phyloP scores from a whole-genome alignment of 2,329 filamentous ascomycete genomes.

The Allantophomopsis lycopodina region DNA sequence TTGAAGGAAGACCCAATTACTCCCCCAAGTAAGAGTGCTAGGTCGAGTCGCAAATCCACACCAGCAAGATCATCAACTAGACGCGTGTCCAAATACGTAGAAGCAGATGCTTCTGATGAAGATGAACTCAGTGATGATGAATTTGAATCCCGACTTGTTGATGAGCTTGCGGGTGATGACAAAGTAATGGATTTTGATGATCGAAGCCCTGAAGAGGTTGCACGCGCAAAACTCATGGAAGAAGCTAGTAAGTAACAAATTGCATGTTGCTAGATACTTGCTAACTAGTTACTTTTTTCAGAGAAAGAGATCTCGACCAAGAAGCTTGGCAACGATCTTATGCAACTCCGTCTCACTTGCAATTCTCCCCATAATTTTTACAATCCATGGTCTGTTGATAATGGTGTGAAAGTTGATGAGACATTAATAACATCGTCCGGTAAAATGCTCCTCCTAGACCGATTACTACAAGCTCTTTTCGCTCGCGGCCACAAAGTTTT shows the following conservation, averaged over 20 bases:
- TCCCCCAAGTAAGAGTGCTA: constrained; percentile 52
- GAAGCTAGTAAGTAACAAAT: constrained; percentile 49
- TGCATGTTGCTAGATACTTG: not conserved
- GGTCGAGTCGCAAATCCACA: constrained; percentile 63
- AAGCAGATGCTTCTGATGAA: constrained; percentile 45
- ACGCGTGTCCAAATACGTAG: constrained; percentile 36
- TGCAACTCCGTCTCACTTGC: constrained; percentile 84
- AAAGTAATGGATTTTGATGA: constrained; percentile 35
- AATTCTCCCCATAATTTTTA: constrained; percentile 96
- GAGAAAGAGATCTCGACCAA: constrained; percentile 80
- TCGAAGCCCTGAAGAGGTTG: constrained; percentile 36
- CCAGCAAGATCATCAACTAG: constrained; percentile 39
- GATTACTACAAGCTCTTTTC: constrained; percentile 67
- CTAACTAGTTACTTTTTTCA: constrained; percentile 19
- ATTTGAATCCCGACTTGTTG: constrained; percentile 67
- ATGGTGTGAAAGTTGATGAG: constrained; percentile 54
- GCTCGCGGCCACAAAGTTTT: constrained; percentile 72
- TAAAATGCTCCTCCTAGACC: constrained; percentile 90
- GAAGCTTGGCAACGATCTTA: constrained; percentile 83
- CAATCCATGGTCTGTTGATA: constrained; percentile 63
- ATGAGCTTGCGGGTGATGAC: constrained; percentile 35
- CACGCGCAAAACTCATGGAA: constrained; percentile 54
- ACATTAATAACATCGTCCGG: constrained; percentile 76
- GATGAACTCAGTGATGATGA: constrained; percentile 64
- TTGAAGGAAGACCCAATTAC: constrained; percentile 21